Base-by-base conservation (phyloP, 176 grass and related monocot genomes). In the Elaeis guineensis region DNA sequence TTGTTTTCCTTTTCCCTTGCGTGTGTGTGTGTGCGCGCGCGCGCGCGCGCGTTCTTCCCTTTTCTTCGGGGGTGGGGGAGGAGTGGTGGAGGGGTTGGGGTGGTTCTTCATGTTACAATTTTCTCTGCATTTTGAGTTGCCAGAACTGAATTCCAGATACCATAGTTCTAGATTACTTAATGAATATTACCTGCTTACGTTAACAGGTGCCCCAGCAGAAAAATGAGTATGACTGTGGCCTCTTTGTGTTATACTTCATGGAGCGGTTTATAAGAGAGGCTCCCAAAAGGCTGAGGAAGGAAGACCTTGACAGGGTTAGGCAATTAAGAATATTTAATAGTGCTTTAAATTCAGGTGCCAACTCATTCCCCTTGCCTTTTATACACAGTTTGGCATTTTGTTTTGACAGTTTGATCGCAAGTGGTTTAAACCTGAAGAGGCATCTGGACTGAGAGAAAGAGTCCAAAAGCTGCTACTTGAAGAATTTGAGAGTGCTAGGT, bases 181-280 rank as follows among this genome's bases (percentile, higher is more conserved):
- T 44, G 35, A 44, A 12, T 44, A 44, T 44, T 44, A 12, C 35
- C 9, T 44, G 11, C 35, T 44, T 44, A 44, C 11, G 35, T 21
- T 49, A 58, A 25, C 62, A 95, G 90, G 90, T 90, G 48, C 86
- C 82, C 7, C 80, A 70, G 60, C 86, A 86, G 73, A 70, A 79
- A 67, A 95, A 95, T 32, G 80, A 63, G 4, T 95, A 87, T 52
- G 90, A 95, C 17, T 95, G 90, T 74, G 90, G 90, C 16, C 17
- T 90, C 64, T 95, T 95, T 71, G 89, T 90, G 86, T 83, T 95
- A 62, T 90, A 79, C 67, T 95, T 90, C 51, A 86, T 86, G 58
- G 63, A 79, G 77, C 59, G 50, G 30, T 90, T 95, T 67, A 84
- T 84, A 51, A 78, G 17, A 60, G 63, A 84, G 22, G 86, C 90